Percentiles rank a stretch among this genome's conserved stretches.
phyloP scores from a whole-genome alignment of 768 basidiomycete species.

The Tricholoma matsutake region DNA sequence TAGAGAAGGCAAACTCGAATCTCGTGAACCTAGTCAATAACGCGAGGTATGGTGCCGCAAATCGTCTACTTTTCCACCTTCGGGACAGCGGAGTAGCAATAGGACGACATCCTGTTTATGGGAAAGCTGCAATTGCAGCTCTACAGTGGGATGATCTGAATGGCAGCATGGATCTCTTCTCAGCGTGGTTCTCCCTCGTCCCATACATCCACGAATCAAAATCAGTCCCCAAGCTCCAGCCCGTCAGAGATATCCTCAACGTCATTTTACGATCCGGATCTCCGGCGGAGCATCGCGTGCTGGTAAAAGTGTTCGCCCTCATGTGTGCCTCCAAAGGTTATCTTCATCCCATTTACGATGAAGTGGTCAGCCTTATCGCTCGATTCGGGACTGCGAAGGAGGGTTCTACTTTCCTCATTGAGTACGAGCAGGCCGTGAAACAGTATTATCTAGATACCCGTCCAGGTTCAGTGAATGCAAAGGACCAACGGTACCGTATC shows the following conservation, averaged over 20 bases:
- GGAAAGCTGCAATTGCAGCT: constrained; percentile 15
- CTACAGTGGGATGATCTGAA: constrained; percentile 12
- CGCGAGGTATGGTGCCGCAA: constrained; percentile 16
- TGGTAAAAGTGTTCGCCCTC: constrained; percentile 17
- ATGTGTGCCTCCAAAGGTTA: constrained; percentile 22
- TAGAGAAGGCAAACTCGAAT: constrained; percentile 1
- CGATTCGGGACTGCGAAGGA: constrained; percentile 7
- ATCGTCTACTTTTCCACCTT: constrained; percentile 15
- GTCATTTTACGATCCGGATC: constrained; percentile 15
- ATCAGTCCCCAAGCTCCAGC: background rate
- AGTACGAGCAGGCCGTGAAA: constrained; percentile 10
- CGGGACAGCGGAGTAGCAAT: constrained; percentile 9
- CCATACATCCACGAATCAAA: constrained; percentile 7
- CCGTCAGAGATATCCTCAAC: constrained; percentile 9
- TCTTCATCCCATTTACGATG: constrained; percentile 11
- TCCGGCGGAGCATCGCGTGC: constrained; percentile 9
- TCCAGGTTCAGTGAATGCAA: background rate
- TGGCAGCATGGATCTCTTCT: constrained; percentile 5
- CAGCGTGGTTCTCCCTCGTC: constrained; percentile 18
- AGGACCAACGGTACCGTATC: constrained; percentile 5
- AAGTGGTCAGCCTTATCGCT: constrained; percentile 13
- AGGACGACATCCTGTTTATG: constrained; percentile 12
- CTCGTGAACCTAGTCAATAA: constrained; percentile 12
- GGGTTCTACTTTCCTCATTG: constrained; percentile 7
- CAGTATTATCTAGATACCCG: constrained; percentile 1